Percentiles rank a stretch among this genome's conserved stretches.
These are phyloP conservation scores for Excoecaria cochinchinensis DNA, from an alignment of 345 rosid species.

Conservation along the genomic window DNA sequence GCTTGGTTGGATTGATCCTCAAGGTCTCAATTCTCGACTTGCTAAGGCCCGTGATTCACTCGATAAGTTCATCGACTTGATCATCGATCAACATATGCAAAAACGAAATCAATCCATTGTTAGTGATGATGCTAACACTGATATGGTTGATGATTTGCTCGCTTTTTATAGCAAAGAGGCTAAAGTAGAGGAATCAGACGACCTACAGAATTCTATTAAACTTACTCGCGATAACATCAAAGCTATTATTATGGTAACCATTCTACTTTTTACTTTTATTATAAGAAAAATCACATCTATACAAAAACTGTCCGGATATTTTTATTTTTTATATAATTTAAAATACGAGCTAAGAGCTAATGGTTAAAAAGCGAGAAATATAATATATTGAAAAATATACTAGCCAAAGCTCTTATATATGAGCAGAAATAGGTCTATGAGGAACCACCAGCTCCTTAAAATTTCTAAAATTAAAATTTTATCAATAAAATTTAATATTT, in stretches of 20 bases:
- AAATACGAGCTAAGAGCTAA: too few species aligned
- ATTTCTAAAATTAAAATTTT: too few species aligned
- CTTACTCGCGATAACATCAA: conserved; percentile 78
- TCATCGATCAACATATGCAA: conserved; percentile 72
- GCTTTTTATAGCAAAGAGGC: conserved; percentile 69
- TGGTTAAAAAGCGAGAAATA: too few species aligned
- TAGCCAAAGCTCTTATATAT: too few species aligned
- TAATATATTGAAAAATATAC: too few species aligned
- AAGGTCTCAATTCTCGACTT: conserved; percentile 60
- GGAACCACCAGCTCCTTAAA: too few species aligned
- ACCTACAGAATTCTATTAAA: conserved; percentile 58
- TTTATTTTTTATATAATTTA: too few species aligned
- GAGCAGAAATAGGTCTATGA: too few species aligned
- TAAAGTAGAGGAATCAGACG: conserved; percentile 48
- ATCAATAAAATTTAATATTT: too few species aligned
- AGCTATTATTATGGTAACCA: conserved; percentile 83
- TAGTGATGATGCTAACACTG: conserved; percentile 42
- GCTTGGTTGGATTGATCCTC: conserved; percentile 65
- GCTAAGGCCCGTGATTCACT: conserved; percentile 62
- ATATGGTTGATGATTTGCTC: conserved; percentile 89
- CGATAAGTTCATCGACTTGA: conserved; percentile 69
- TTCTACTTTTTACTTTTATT: too few species aligned
- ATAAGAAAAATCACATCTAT: too few species aligned
- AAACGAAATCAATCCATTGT: conserved; percentile 26
- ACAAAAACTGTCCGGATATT: too few species aligned